phyloP scores from a whole-genome alignment of 495 filamentous ascomycete genomes.

The Cairneyella variabilis region DNA sequence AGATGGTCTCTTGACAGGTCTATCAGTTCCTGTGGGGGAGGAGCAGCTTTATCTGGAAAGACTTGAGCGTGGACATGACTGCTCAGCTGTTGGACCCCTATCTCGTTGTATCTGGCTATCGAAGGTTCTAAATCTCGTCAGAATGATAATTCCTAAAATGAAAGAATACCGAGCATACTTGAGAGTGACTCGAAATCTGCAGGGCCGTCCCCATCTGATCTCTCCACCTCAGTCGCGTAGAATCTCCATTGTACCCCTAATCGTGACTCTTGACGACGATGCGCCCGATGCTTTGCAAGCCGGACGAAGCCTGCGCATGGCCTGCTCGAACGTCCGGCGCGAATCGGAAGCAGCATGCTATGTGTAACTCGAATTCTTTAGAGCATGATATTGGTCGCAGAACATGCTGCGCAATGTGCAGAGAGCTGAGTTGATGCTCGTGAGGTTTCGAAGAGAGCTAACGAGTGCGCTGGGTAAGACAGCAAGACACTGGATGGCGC shows the following conservation, averaged over 20 bases:
- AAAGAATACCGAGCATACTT: constrained; percentile 31
- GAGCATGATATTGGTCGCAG: constrained; percentile 12
- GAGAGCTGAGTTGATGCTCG: background rate
- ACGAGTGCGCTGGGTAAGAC: background rate
- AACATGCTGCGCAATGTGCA: background rate
- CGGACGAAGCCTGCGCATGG: constrained; percentile 22
- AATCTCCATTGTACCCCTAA: constrained; percentile 15
- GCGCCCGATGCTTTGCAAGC: constrained; percentile 25
- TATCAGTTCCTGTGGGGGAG: constrained; percentile 65
- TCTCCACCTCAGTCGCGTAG: constrained; percentile 17
- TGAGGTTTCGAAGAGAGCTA: background rate
- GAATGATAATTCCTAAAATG: background rate
- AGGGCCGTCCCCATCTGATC: background rate
- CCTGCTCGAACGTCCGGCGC: constrained; percentile 23
- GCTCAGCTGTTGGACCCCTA: constrained; percentile 92
- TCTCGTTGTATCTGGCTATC: constrained; percentile 73
- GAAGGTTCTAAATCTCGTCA: constrained; percentile 16
- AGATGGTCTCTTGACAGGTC: constrained; percentile 79
- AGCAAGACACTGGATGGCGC: no score
- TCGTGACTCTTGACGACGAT: constrained; percentile 14
- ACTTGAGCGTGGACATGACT: constrained; percentile 76
- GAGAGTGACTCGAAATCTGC: constrained; percentile 20
- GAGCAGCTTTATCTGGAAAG: constrained; percentile 56
- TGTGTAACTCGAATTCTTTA: constrained; percentile 4
- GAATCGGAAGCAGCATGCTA: constrained; percentile 26